These are phyloP conservation scores for Arthroderma sp. DNA, from an alignment of 2,329 filamentous ascomycete species.

Conservation along the genomic window DNA sequence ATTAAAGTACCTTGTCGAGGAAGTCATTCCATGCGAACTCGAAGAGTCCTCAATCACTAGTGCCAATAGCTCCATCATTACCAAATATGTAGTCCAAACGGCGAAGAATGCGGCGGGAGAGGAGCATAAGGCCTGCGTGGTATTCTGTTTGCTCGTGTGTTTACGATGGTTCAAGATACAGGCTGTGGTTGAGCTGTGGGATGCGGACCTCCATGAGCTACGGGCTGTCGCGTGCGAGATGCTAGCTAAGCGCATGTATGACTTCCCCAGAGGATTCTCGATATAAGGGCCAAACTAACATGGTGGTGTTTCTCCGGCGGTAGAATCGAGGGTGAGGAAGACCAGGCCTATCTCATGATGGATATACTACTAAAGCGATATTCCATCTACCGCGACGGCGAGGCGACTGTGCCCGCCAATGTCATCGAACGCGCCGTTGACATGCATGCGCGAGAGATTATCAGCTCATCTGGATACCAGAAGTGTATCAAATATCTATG, in stretches of 20 bases:
- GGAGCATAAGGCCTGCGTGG: slow-evolving; percentile 64
- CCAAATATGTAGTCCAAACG: slow-evolving; percentile 61
- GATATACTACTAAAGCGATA: slow-evolving; percentile 78
- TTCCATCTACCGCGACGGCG: slow-evolving; percentile 60
- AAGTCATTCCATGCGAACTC: slow-evolving; percentile 81
- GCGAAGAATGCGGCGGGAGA: slow-evolving; percentile 68
- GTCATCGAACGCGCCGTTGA: slow-evolving; percentile 91
- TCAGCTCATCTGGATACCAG: slow-evolving; percentile 86
- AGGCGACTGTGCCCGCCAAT: slow-evolving; percentile 64
- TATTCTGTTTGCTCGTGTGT: slow-evolving; percentile 67
- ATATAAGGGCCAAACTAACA: no score
- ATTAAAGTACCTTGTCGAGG: slow-evolving; percentile 79
- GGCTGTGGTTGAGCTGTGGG: slow-evolving; percentile 73
- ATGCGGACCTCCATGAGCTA: slow-evolving; percentile 68
- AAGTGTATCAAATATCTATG: slow-evolving; percentile 89
- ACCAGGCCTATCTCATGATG: slow-evolving; percentile 65
- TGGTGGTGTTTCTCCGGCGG: background rate
- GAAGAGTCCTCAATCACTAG: slow-evolving; percentile 60
- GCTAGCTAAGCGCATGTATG: slow-evolving; percentile 62
- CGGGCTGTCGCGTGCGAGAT: slow-evolving; percentile 77
- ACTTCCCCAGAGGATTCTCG: background rate
- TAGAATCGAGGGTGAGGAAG: slow-evolving; percentile 74
- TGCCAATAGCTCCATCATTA: slow-evolving; percentile 78
- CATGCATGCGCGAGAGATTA: slow-evolving; percentile 74
- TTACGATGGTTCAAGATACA: slow-evolving; percentile 69